Percentiles rank a stretch among this genome's conserved stretches.
These are phyloP conservation scores for Sedum album DNA, from an alignment of 164 flowering plant genomes.

Conservation along the genomic window DNA sequence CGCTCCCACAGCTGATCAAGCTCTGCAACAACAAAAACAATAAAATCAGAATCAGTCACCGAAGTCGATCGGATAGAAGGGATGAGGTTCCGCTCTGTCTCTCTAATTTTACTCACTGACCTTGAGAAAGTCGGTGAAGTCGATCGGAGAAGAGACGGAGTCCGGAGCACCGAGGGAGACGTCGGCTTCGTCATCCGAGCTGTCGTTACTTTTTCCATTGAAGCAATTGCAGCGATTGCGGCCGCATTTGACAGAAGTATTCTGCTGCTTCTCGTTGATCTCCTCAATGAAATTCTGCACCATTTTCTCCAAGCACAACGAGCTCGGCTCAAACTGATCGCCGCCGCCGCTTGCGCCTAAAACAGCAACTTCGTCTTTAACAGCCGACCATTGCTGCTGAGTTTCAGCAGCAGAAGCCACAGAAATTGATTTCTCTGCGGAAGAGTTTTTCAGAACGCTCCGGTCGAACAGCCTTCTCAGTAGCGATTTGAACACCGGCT, in stretches of 20 bases:
- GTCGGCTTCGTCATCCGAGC: conserved; percentile 74
- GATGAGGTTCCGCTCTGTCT: not conserved
- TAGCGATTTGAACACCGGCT: conserved; percentile 66
- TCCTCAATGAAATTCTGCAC: conserved; percentile 82
- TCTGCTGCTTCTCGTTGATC: conserved; percentile 40
- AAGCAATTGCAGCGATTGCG: conserved; percentile 83
- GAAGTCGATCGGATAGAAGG: too few relatives aligned
- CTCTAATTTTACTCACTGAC: conserved; percentile 18
- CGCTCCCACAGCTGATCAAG: conserved; percentile 33
- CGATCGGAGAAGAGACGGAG: conserved; percentile 29
- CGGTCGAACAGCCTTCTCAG: conserved; percentile 74
- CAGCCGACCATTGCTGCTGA: not conserved
- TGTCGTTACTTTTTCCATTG: conserved; percentile 53
- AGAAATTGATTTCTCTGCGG: conserved; percentile 34
- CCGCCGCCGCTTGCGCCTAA: not conserved
- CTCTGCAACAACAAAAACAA: conserved; percentile 18
- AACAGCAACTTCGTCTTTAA: conserved; percentile 18
- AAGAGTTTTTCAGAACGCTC: conserved; percentile 42
- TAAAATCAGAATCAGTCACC: too few relatives aligned
- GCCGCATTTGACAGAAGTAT: conserved; percentile 37
- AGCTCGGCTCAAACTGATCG: conserved; percentile 76
- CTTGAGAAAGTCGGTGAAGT: conserved; percentile 53
- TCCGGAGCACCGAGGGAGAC: conserved; percentile 31
- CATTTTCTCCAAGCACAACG: conserved; percentile 76
- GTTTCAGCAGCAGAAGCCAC: conserved; percentile 16